A percentile compares a stretch with the other conserved stretches of the same genome.
Evolutionary conservation across 2,329 filamentous ascomycete species (phyloP).

Genomic region (Rasamsonia emersonii): DNA sequence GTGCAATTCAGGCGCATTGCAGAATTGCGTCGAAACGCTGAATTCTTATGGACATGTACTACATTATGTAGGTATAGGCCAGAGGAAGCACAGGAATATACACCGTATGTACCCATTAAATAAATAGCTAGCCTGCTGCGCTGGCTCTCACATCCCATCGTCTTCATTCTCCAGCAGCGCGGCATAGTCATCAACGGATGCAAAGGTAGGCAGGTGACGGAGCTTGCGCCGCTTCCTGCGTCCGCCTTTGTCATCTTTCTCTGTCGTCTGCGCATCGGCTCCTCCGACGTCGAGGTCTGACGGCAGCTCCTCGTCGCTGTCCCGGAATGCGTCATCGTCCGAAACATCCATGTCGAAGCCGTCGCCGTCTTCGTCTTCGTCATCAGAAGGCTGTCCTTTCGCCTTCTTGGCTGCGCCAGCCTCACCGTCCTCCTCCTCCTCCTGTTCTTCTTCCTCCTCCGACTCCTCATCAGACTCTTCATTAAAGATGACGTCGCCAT

Average conservation of each 20-base stretch:
- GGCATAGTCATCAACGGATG: constrained; percentile 88
- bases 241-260: constrained; percentile 33
- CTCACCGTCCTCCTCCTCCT: constrained; percentile 34
- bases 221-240: constrained; percentile 68
- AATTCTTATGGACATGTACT: too few species aligned
- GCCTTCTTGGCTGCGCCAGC: constrained; percentile 24
- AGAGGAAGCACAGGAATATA: too few species aligned
- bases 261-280: constrained; percentile 27
- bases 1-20: too few species aligned
- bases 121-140: too few species aligned
- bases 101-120: too few species aligned
- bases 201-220: constrained; percentile 85
- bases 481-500: constrained; percentile 39
- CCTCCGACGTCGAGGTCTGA: constrained; percentile 39
- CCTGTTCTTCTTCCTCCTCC: constrained; percentile 38
- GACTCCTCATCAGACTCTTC: constrained; percentile 40
- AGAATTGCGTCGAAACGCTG: too few species aligned
- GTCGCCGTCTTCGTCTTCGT: constrained; percentile 47
- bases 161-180: constrained; percentile 69
- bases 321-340: constrained; percentile 39
- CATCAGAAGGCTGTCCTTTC: constrained; percentile 15
- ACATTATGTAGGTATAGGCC: too few species aligned
- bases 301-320: constrained; percentile 48
- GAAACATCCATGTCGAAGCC: constrained; percentile 43
- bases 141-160: constrained; percentile 30